Evolutionary conservation across 495 filamentous ascomycete species (phyloP).

Genomic region (Oleoguttula mirabilis): DNA sequence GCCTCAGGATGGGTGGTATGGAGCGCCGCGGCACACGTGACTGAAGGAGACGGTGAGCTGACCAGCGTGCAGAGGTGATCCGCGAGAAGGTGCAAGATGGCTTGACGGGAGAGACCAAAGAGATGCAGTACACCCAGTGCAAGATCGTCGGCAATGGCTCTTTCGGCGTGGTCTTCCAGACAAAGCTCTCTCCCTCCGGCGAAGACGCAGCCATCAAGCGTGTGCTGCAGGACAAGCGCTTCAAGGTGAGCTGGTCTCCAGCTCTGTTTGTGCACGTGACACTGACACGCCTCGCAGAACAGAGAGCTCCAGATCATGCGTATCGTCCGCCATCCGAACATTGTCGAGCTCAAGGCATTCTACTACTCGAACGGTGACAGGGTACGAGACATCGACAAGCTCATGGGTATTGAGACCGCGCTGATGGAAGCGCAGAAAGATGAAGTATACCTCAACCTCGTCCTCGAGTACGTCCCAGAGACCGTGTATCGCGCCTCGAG

Average conservation of each 20-base stretch:
- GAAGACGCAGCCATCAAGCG: constrained; percentile 98
- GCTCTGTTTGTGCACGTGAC: constrained; percentile 26
- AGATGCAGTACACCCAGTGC: constrained; percentile 97
- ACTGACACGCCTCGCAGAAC: constrained; percentile 56
- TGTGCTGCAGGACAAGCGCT: constrained; percentile 95
- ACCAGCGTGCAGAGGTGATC: constrained; percentile 64
- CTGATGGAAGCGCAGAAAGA: constrained; percentile 60
- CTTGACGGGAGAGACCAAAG: constrained; percentile 84
- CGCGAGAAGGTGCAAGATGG: constrained; percentile 99
- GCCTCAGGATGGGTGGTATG: constrained; percentile 76
- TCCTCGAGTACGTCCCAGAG: constrained; percentile 96
- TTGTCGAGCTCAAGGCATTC: constrained; percentile 96
- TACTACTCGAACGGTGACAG: constrained; percentile 98
- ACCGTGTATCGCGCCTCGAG: constrained; percentile 97
- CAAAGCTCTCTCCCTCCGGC: constrained; percentile 89
- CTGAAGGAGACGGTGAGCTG: background rate
- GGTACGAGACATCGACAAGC: constrained; percentile 36
- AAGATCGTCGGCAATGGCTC: constrained; percentile 99
- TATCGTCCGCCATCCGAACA: constrained; percentile 96
- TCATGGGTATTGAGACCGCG: constrained; percentile 20
- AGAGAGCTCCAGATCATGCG: constrained; percentile 99
- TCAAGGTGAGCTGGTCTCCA: constrained; percentile 60
- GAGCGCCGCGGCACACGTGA: constrained; percentile 2
- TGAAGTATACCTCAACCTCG: constrained; percentile 96
- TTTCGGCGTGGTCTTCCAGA: constrained; percentile 98